Conservation (phyloP, 176 grass and related monocot species). For the Carex myosuroides region DNA sequence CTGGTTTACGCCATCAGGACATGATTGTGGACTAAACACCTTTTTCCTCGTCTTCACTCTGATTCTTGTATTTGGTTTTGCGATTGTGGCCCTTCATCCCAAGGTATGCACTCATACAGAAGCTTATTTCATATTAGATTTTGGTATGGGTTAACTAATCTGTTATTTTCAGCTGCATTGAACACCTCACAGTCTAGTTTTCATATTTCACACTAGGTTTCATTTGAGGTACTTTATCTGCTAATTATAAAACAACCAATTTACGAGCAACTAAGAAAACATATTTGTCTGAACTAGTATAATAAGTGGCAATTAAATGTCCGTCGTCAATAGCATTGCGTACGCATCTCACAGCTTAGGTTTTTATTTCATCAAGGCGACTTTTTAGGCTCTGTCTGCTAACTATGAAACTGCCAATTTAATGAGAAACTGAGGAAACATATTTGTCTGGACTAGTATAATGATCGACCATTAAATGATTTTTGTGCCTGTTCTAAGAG, state of each 20-base stretch:
- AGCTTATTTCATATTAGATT: not conserved
- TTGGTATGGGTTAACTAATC: not conserved
- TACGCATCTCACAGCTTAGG: not conserved
- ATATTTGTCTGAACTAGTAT: not conserved
- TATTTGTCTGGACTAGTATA: not conserved
- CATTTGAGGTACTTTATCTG: not conserved
- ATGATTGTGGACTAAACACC: slow-evolving; percentile 86
- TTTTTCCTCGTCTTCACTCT: slow-evolving; percentile 91
- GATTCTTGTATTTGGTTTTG: slow-evolving; percentile 76
- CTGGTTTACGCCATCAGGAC: slow-evolving; percentile 93
- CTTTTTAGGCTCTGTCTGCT: not conserved
- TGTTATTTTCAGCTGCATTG: not conserved
- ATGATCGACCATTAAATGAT: not conserved
- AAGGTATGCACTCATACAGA: slow-evolving; percentile 40
- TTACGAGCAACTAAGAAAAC: not conserved
- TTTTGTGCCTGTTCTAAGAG: not conserved
- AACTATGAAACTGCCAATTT: not conserved
- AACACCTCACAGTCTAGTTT: not conserved
- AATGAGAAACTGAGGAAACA: not conserved
- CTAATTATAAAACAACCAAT: not conserved
- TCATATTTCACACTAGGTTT: not conserved
- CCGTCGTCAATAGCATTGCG: not conserved
- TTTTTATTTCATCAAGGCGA: not conserved
- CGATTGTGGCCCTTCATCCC: slow-evolving; percentile 80
- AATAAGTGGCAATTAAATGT: not conserved